Evolutionary conservation across 768 basidiomycete species (phyloP), one percentile per base, ranked within the genome.

Genomic region (Suillus plorans): DNA sequence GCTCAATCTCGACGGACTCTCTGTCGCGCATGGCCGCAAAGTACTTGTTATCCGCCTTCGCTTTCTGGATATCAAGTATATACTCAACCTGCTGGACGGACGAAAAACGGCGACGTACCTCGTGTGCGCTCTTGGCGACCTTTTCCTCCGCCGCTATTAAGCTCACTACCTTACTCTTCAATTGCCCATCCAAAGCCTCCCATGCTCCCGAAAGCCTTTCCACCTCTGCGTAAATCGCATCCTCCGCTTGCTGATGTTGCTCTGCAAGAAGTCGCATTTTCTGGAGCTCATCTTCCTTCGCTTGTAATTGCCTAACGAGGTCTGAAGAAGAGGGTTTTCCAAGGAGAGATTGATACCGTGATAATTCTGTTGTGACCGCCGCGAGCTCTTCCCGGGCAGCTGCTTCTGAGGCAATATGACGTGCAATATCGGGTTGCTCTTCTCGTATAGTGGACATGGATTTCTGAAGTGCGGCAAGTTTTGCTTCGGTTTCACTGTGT

Each of bases 21-120:
- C 91, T 95, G 64, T 90, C 89, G 37, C 95, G 88, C 89, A 97
- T 92, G 3, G 89, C 89, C 20, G 92, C 85, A 72, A 89, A 99
- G 73, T 87, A 99, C 75, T 96, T 98, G 80, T 95, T 97, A 65
- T 98, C 96, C 18, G 92, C 88, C 78, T 97, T 98, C 10, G 94
- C 92, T 89, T 93, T 94, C 94, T 98, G 77, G 42, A 49, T 28
- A 47, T 37, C 16, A 62, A 47, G 14, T 25, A 3, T 4, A 42
- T 28, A 58, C 22, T 34, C 31, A 14, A 62, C 28, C 9, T 42
- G 58, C 25, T 18, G 25, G 25, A 42, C 10, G 12, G 41, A 20
- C 6, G 18, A 59, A 18, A 41, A 25, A 22, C 56, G 25, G 67
- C 63, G 39, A 80, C 85, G 61, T 60, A 94, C 95, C 76, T 97